A percentile compares a stretch with the other conserved stretches of the same genome.
Evolutionary conservation across 441 rosid genomes (phyloP).

Genomic region (Aleurites moluccanus): DNA sequence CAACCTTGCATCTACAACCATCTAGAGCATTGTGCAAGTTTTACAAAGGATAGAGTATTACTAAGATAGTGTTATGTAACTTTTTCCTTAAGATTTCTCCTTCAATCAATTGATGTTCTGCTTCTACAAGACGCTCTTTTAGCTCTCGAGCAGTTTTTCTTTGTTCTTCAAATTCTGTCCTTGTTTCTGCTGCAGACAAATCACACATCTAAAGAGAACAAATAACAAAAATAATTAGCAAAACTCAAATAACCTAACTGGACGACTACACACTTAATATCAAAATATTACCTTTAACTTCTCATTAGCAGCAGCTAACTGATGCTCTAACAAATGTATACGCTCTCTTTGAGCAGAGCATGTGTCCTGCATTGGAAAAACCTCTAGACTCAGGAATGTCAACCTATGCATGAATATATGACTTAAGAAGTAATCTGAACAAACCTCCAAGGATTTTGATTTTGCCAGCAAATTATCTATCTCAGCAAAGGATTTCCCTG

Average conservation of each 20-base stretch:
- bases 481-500: conserved; percentile 74
- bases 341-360: conserved; percentile 83
- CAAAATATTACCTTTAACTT: conserved; percentile 60
- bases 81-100: conserved; percentile 86
- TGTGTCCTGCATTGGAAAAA: conserved; percentile 54
- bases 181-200: conserved; percentile 53
- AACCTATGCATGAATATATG: conserved; percentile 4
- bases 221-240: background rate
- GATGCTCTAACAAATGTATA: conserved; percentile 56
- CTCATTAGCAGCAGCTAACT: conserved; percentile 72
- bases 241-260: background rate
- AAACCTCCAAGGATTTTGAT: conserved; percentile 80
- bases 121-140: conserved; percentile 62
- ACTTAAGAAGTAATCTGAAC: conserved; percentile 17
- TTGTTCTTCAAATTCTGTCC: conserved; percentile 59
- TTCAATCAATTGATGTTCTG: conserved; percentile 62
- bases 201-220: conserved; percentile 51
- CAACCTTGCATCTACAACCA: conserved; percentile 10
- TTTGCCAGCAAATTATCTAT: conserved; percentile 59
- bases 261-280: background rate
- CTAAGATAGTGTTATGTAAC: conserved; percentile 93
- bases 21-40: background rate
- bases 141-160: conserved; percentile 40
- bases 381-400: conserved; percentile 1
- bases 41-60: conserved; percentile 27